Base-by-base conservation (phyloP, 257 asterid genomes). In the Nicotiana knightiana region DNA sequence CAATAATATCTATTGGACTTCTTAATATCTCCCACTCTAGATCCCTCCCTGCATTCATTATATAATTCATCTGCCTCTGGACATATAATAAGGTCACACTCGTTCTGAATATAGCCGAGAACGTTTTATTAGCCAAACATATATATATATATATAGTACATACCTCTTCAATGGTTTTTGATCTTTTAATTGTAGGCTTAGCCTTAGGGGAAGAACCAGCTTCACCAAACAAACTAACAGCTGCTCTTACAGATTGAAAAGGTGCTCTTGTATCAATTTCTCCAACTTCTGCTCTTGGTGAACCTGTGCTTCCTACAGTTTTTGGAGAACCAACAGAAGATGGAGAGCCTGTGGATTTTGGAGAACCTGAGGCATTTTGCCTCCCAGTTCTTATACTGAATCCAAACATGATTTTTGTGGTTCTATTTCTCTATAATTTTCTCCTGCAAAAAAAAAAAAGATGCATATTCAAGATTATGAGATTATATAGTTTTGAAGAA, bases 211-310 rank as follows among this genome's bases (percentile, higher is more conserved):
- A 82, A 26, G 85, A 33, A 18, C 64, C 90, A 4, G 84, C 87
- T 10, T 93, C 96, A 1, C 92, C 93, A 46, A 95, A 95, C 62
- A 93, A 84, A 85, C 87, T 89, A 1, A 95, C 92, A 33, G 98
- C 97, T 9, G 97, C 98, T 88, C 84, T 92, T 30, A 95, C 98
- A 0, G 98, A 95, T 68, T 89, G 90, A 62, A 95, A 92, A 0
- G 95, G 97, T 1, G 94, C 92, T 8, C 93, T 85, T 15, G 94
- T 90, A 53, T 95, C 97, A n/a, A 93, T 87, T 85, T 93, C 97
- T 12, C 91, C 97, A 0, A 86, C 82, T 6, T 90, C 97, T 4
- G 87, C 17, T 80, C 86, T 76, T 1, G 93, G 93, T 75, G 97
- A 88, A 65, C 71, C 33, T 4, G 83, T 37, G 21, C 81, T 75